Conservation (phyloP, 805 yeast genomes). For the Hanseniaspora mollemarum region DNA sequence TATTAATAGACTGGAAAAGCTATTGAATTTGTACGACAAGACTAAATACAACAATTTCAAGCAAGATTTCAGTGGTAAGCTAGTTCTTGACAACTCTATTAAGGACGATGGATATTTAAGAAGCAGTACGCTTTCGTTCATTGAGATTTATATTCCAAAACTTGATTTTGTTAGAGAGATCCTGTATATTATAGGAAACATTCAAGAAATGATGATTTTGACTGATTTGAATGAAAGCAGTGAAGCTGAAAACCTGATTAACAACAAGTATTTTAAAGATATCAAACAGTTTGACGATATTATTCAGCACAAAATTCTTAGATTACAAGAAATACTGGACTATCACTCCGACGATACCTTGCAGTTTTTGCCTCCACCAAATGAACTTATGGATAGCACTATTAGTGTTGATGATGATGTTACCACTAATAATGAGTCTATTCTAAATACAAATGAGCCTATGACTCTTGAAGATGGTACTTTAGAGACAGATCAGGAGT, state of each 20-base stretch:
- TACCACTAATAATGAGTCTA: constrained; percentile 18
- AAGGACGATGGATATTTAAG: constrained; percentile 14
- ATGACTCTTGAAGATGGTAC: constrained; percentile 17
- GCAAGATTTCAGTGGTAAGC: neutral
- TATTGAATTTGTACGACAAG: constrained; percentile 6
- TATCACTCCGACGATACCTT: constrained; percentile 33
- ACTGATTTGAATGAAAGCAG: constrained; percentile 60
- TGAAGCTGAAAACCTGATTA: neutral
- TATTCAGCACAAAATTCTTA: constrained; percentile 75
- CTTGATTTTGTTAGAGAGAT: constrained; percentile 73
- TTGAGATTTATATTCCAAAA: constrained; percentile 79
- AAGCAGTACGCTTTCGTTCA: constrained; percentile 94
- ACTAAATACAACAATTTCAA: neutral
- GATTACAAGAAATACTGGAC: constrained; percentile 49
- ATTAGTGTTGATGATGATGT: neutral
- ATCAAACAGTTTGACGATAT: constrained; percentile 82
- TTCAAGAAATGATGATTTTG: constrained; percentile 67
- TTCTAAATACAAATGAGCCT: constrained; percentile 35
- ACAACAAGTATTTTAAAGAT: constrained; percentile 25
- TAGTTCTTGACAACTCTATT: neutral
- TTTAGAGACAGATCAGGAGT: constrained; percentile 6
- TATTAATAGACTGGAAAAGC: constrained; percentile 1
- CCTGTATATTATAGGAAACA: constrained; percentile 70
- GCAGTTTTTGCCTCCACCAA: constrained; percentile 30
- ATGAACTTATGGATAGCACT: neutral